These are phyloP conservation scores for Cyclotella choctawhatcheeana DNA, from an alignment of 108 stramenopile genomes.

Conservation along the genomic window DNA sequence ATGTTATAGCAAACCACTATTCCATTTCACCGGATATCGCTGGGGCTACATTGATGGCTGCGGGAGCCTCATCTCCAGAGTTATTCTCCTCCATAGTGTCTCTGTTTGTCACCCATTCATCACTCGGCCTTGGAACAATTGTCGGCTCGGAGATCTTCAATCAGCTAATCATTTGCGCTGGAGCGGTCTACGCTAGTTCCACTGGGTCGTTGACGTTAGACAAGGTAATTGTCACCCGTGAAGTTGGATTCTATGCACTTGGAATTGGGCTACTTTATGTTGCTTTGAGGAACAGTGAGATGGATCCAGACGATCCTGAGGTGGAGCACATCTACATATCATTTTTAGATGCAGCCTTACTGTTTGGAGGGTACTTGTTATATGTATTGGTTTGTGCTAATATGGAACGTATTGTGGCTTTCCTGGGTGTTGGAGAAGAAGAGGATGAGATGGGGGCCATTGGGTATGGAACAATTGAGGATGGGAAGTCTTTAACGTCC, in stretches of 20 bases:
- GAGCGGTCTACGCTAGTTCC: slow-evolving; percentile 63
- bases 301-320: slow-evolving; percentile 22
- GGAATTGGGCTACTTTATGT: slow-evolving; percentile 59
- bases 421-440: neutral
- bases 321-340: slow-evolving; percentile 68
- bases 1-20: slow-evolving; percentile 25
- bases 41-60: slow-evolving; percentile 84
- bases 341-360: slow-evolving; percentile 58
- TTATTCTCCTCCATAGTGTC: slow-evolving; percentile 69
- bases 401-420: slow-evolving; percentile 42
- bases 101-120: slow-evolving; percentile 82
- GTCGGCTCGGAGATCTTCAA: slow-evolving; percentile 81
- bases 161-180: slow-evolving; percentile 84
- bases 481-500: neutral
- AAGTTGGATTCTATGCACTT: slow-evolving; percentile 74
- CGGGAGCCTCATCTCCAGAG: slow-evolving; percentile 82
- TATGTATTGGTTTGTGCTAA: slow-evolving; percentile 79
- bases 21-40: slow-evolving; percentile 17
- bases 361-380: slow-evolving; percentile 73
- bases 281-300: slow-evolving; percentile 55
- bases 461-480: slow-evolving; percentile 4
- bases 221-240: slow-evolving; percentile 61
- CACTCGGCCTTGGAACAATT: slow-evolving; percentile 84
- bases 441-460: slow-evolving; percentile 1
- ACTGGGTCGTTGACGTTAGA: slow-evolving; percentile 54